Evolutionary conservation across 768 basidiomycete species (phyloP).

Genomic region (Cystofilobasidium macerans): DNA sequence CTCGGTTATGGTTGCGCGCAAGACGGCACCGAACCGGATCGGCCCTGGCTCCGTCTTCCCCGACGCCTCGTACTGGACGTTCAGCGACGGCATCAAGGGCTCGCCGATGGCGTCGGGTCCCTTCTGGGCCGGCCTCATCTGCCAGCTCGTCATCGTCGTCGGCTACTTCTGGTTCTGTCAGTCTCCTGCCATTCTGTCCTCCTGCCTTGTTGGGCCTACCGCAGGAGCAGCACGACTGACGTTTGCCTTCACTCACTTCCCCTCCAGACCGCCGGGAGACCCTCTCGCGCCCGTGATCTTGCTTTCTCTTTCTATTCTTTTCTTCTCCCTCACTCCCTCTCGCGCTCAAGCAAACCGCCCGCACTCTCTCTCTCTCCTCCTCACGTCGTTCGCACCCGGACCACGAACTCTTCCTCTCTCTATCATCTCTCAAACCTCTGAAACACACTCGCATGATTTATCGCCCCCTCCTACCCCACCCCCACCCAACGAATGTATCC

Average conservation of each 20-base stretch:
- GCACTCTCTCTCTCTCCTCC: too few relatives aligned
- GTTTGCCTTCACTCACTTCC: not conserved
- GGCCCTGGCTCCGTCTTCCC: constrained; percentile 87
- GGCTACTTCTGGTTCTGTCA: constrained; percentile 27
- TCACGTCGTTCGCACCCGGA: too few relatives aligned
- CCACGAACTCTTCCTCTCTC: too few relatives aligned
- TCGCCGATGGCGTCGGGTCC: constrained; percentile 24
- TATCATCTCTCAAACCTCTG: too few relatives aligned
- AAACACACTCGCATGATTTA: too few relatives aligned
- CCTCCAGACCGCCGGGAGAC: constrained; percentile 24
- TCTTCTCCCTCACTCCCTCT: constrained; percentile 1
- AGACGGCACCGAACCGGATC: constrained; percentile 76
- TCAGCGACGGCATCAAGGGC: constrained; percentile 44
- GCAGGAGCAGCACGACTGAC: not conserved
- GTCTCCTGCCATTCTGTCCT: not conserved
- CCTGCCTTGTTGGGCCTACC: not conserved
- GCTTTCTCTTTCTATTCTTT: not conserved
- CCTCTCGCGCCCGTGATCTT: constrained; percentile 16
- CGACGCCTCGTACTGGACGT: constrained; percentile 82
- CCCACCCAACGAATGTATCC: too few relatives aligned
- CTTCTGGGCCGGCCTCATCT: constrained; percentile 26
- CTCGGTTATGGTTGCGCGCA: constrained; percentile 86
- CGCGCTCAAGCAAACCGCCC: too few relatives aligned
- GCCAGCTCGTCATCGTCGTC: constrained; percentile 26
- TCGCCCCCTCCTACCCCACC: too few relatives aligned